Evolutionary conservation across 805 yeast genomes (phyloP).

Genomic region (Nakazawaea laoshanensis): DNA sequence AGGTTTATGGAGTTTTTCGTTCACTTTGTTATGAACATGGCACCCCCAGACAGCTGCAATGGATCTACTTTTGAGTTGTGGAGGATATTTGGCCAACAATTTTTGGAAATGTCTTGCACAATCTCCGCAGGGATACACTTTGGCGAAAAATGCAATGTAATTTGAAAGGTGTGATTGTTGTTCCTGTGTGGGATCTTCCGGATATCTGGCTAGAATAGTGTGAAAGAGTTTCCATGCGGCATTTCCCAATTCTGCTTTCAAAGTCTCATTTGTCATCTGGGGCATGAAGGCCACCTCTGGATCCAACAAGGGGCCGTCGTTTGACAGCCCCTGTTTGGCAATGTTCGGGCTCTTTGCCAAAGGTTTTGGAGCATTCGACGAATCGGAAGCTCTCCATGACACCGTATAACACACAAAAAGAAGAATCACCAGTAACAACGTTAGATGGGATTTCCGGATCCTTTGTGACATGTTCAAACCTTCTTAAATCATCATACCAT

Average conservation of each 20-base stretch:
- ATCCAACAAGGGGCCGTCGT: too few species aligned
- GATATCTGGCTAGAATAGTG: constrained; percentile 86
- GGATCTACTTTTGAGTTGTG: constrained; percentile 68
- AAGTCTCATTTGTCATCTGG: constrained; percentile 52
- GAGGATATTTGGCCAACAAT: constrained; percentile 67
- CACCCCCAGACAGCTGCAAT: constrained; percentile 97
- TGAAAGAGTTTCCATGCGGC: constrained; percentile 92
- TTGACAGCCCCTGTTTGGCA: not conserved
- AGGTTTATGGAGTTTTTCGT: constrained; percentile 57
- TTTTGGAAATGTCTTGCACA: constrained; percentile 87
- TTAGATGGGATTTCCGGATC: too few species aligned
- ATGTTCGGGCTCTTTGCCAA: constrained; percentile 1
- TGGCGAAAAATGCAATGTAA: constrained; percentile 71
- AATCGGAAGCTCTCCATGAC: constrained; percentile 13
- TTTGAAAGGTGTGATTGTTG: constrained; percentile 56
- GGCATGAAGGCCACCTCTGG: constrained; percentile 69
- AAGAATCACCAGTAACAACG: constrained; percentile 12
- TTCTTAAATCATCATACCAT: too few species aligned
- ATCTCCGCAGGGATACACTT: constrained; percentile 95
- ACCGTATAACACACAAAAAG: constrained; percentile 14
- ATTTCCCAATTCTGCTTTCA: constrained; percentile 72
- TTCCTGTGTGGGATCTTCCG: constrained; percentile 62
- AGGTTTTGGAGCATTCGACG: constrained; percentile 16
- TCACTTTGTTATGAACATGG: constrained; percentile 81
- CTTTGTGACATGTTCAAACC: too few species aligned